phyloP scores from a whole-genome alignment of 2,329 filamentous ascomycete genomes.

The Fusarium pininemorale region DNA sequence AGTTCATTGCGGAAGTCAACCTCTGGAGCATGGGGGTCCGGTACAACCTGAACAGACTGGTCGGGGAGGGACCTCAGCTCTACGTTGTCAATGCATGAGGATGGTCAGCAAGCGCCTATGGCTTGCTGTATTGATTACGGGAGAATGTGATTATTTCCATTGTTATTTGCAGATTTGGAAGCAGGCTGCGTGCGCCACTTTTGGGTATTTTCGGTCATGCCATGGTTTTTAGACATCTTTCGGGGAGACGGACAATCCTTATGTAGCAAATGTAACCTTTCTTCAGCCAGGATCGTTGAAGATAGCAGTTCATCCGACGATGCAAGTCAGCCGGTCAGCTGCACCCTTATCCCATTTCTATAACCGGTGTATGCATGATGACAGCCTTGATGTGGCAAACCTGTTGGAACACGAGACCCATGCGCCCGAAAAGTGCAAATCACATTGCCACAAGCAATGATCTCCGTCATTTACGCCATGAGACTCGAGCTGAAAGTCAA shows the following conservation, averaged over 20 bases:
- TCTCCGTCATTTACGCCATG: not conserved
- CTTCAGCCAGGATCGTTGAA: too few species aligned
- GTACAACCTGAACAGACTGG: not conserved
- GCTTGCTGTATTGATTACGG: too few species aligned
- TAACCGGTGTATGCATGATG: not conserved
- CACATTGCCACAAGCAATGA: not conserved
- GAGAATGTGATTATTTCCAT: too few species aligned
- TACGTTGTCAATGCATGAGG: not conserved
- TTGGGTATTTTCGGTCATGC: too few species aligned
- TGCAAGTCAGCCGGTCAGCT: not conserved
- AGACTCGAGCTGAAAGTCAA: not conserved
- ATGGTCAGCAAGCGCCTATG: not conserved
- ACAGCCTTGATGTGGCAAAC: not conserved
- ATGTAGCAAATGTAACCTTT: too few species aligned
- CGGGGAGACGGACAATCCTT: too few species aligned
- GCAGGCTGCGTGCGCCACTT: too few species aligned
- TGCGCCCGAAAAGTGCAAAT: rapidly evolving
- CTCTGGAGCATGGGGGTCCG: not conserved
- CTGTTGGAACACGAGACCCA: rapidly evolving
- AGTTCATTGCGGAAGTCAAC: not conserved
- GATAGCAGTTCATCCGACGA: not conserved
- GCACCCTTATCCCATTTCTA: rapidly evolving
- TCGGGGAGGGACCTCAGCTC: rapidly evolving
- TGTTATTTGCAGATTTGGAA: too few species aligned
- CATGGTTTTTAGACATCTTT: too few species aligned